Conservation (phyloP, 1,139 yeast species). For the Ashbya aceris region DNA sequence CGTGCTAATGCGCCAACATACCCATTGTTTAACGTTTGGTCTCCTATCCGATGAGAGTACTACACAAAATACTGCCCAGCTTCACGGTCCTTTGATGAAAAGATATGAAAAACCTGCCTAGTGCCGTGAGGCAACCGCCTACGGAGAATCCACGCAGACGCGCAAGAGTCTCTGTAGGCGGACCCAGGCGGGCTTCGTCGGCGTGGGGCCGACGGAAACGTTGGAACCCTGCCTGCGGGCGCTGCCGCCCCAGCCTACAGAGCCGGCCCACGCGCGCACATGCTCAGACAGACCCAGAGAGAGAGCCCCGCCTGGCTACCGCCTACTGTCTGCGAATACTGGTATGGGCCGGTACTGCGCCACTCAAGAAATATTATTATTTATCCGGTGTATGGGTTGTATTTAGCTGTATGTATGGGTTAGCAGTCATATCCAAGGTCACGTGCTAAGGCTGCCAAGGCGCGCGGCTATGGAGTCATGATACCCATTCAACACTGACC, state of each 20-base stretch:
- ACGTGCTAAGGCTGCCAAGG: too few species aligned
- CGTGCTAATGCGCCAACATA: not conserved
- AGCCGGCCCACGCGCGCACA: not conserved
- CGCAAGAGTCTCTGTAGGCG: not conserved
- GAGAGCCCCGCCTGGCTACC: not conserved
- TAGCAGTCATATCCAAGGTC: too few species aligned
- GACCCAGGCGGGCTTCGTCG: not conserved
- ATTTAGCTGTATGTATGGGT: too few species aligned
- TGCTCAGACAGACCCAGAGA: not conserved
- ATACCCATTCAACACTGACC: too few species aligned
- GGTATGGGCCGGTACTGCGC: too few species aligned
- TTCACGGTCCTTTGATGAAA: not conserved
- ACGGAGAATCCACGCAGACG: too few species aligned
- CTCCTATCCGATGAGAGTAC: conserved; percentile 1
- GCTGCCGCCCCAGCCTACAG: not conserved
- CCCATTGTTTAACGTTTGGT: conserved; percentile 4
- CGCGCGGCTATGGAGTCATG: too few species aligned
- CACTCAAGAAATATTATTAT: too few species aligned
- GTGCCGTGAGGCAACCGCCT: not conserved
- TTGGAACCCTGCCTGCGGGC: not conserved
- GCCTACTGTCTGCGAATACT: too few species aligned
- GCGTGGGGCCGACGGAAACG: not conserved
- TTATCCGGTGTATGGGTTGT: too few species aligned
- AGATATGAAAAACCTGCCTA: conserved; percentile 1
- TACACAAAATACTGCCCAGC: not conserved